Evolutionary conservation across 2,329 filamentous ascomycete species (phyloP).

Genomic region (Ceratocystis variospora): DNA sequence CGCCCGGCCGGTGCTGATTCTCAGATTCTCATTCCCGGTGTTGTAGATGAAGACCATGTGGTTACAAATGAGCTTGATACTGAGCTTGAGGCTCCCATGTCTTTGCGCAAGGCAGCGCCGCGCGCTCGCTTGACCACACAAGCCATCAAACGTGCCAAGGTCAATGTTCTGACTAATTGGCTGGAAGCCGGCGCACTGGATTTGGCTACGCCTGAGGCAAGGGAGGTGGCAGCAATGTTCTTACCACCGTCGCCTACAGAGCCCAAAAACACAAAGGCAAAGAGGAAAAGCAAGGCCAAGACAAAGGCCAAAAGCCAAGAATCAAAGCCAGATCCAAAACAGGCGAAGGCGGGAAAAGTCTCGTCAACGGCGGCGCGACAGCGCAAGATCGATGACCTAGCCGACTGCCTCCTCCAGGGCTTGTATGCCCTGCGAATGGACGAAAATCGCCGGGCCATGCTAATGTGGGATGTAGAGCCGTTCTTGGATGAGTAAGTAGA

Average conservation of each 20-base stretch:
- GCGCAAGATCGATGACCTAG: slow-evolving; percentile 14
- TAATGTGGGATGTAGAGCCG: slow-evolving; percentile 3
- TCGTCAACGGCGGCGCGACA: neutral
- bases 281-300: neutral
- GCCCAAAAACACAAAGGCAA: neutral
- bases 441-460: slow-evolving; percentile 10
- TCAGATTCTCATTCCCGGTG: neutral
- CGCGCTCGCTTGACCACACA: neutral
- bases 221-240: neutral
- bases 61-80: neutral
- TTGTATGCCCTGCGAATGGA: slow-evolving; percentile 11
- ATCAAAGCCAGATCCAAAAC: neutral
- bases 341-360: neutral
- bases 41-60: neutral
- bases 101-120: neutral
- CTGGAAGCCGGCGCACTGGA: slow-evolving; percentile 4
- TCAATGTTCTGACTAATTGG: slow-evolving; percentile 11
- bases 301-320: neutral
- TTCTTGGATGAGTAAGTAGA: slow-evolving; percentile 2
- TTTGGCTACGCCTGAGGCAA: slow-evolving; percentile 8
- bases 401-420: slow-evolving; percentile 14
- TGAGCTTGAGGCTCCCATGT: neutral
- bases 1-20: neutral
- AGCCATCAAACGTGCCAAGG: slow-evolving; percentile 11
- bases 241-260: neutral